Conservation (phyloP, 148 eudicot species). For the Nepenthes gracilis region DNA sequence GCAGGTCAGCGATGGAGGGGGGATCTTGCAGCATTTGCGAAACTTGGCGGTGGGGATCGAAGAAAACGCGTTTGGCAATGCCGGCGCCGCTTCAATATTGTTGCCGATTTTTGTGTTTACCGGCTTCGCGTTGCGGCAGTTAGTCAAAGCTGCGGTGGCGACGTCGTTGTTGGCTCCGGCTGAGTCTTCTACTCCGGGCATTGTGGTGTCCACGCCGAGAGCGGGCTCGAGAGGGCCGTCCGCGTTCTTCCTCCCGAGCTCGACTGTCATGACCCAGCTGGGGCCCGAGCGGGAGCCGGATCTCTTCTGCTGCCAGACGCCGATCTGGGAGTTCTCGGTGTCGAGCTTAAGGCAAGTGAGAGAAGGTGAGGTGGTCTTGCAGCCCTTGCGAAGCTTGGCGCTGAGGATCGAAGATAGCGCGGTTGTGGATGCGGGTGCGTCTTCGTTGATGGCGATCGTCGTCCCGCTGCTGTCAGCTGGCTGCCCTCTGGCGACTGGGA, state of each 20-base stretch:
- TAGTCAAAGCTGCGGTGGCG: no score
- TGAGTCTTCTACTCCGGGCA: no score
- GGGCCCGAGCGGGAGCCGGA: constrained; percentile 12
- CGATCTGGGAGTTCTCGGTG: constrained; percentile 22
- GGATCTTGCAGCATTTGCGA: no score
- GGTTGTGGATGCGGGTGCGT: neutral
- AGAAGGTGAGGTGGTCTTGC: constrained; percentile 19
- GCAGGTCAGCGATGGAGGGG: no score
- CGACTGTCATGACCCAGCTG: constrained; percentile 18
- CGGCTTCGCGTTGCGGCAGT: no score
- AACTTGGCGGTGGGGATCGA: no score
- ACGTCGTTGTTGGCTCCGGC: no score
- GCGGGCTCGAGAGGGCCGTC: neutral
- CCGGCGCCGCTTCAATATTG: no score
- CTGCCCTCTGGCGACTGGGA: constrained; percentile 13
- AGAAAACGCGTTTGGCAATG: no score
- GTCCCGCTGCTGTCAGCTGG: neutral
- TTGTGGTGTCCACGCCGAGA: no score
- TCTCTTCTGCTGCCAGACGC: constrained; percentile 24
- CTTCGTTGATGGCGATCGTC: no score
- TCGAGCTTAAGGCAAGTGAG: constrained; percentile 29
- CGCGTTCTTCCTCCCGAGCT: constrained; percentile 3
- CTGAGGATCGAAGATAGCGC: constrained; percentile 12
- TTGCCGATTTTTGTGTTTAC: neutral
- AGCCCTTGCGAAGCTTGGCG: constrained; percentile 18